Evolutionary conservation across 106 monocot genomes (phyloP).

Genomic region (Ottelia alismoides): DNA sequence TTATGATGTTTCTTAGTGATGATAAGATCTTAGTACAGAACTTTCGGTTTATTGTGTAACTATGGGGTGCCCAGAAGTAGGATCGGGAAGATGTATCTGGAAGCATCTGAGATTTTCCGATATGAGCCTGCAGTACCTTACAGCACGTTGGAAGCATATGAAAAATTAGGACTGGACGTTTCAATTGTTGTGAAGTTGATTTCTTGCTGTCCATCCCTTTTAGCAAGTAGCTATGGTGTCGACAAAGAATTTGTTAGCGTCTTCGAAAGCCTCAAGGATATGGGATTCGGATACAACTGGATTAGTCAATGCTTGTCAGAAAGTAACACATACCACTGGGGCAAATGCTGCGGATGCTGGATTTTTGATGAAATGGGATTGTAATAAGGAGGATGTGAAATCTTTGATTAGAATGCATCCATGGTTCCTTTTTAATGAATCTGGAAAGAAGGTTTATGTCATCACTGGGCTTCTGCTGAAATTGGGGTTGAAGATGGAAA

Average conservation of each 20-base stretch:
- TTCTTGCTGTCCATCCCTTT: slow-evolving; percentile 56
- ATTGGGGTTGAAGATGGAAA: slow-evolving; percentile 37
- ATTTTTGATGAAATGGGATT: slow-evolving; percentile 43
- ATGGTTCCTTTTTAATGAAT: slow-evolving; percentile 68
- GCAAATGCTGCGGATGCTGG: slow-evolving; percentile 35
- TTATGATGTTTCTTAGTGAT: slow-evolving; percentile 69
- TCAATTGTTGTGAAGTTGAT: slow-evolving; percentile 62
- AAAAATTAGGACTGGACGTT: slow-evolving; percentile 40
- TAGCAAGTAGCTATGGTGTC: slow-evolving; percentile 43
- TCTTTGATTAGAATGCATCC: slow-evolving; percentile 42
- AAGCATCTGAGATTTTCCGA: slow-evolving; percentile 43
- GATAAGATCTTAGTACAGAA: slow-evolving; percentile 37
- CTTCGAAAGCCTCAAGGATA: slow-evolving; percentile 29
- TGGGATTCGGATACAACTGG: slow-evolving; percentile 47
- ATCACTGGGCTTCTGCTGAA: slow-evolving; percentile 60
- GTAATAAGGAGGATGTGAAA: slow-evolving; percentile 25
- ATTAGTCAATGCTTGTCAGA: slow-evolving; percentile 59
- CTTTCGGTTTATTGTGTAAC: slow-evolving; percentile 47
- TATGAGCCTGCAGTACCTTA: slow-evolving; percentile 32
- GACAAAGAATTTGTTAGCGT: slow-evolving; percentile 36
- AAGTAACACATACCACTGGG: slow-evolving; percentile 50
- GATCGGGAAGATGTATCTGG: slow-evolving; percentile 74
- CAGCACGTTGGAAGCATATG: slow-evolving; percentile 35
- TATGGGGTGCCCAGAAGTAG: slow-evolving; percentile 63
- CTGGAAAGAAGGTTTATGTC: slow-evolving; percentile 75